Evolutionary conservation across 306 rosid genomes (phyloP), one percentile per base, ranked within the genome.

Genomic region (Oemleria cerasiformis): DNA sequence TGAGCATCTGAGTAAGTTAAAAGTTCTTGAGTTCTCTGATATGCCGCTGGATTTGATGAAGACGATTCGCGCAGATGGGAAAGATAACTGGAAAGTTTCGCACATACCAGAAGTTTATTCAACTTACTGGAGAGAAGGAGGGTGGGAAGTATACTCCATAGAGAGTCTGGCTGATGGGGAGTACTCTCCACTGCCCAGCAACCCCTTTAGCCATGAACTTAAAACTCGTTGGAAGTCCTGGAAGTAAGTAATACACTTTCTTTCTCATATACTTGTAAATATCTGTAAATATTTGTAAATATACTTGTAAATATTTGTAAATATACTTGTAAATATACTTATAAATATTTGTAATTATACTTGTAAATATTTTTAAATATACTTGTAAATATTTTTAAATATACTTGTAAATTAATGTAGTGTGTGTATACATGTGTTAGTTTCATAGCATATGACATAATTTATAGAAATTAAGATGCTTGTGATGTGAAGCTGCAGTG

Each of bases 51-150:
- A 79, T 14, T 25, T 79, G 19, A 74, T 79, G 68, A 62, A 40
- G 62, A 74, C 75, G 1, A 73, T 74, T 40, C 64, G 56, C 14
- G 68, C 75, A 5, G 73, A 74, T 44, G 76, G 65, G 13, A 79
- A 74, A 47, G 56, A 64, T 43, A 51, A 69, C 36, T 13, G 57
- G 64, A 79, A 65, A 63, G 64, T 79, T 17, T 62, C 73, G 1
- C 79, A 74, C 72, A 56, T 79, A 20, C 79, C 75, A 1, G 83
- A 74, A 68, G 76, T 79, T 20, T 73, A 69, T 41, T 73, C 79
- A 40, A 79, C 79, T 0, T 74, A 69, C 50, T 79, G 83, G 83
- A 74, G 66, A 42, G 79, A 74, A 55, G 78, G 79, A 12, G 83
- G 75, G 51, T 65, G 77, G 77, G 70, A 78, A 53, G 73, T 78